Conservation (phyloP, 2,329 filamentous ascomycete genomes). For the Ceratocystis papillata region DNA sequence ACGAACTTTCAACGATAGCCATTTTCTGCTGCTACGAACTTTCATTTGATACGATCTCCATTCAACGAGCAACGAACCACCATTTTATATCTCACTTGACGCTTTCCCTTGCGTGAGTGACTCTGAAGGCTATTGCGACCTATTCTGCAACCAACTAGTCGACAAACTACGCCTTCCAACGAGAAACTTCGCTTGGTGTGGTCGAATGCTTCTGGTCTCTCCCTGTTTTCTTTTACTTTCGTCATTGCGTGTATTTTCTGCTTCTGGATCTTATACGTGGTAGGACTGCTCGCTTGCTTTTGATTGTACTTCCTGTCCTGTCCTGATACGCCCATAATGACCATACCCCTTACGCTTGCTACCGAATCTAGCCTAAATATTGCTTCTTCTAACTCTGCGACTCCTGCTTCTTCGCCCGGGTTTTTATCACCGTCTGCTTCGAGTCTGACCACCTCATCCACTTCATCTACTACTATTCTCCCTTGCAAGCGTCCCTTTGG, state of each 20-base stretch:
- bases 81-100: not conserved
- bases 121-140: too few relatives aligned
- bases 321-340: conserved; percentile 19
- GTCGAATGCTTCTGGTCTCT: not conserved
- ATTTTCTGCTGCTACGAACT: not conserved
- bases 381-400: conserved; percentile 13
- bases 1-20: conserved; percentile 5
- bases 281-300: not conserved
- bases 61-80: not conserved
- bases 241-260: not conserved
- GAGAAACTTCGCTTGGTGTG: not conserved
- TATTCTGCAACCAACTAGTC: not conserved
- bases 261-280: not conserved
- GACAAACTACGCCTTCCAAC: not conserved
- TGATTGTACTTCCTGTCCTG: not conserved
- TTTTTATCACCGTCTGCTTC: conserved; percentile 14
- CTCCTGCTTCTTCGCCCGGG: not conserved
- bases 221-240: not conserved
- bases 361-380: conserved; percentile 19
- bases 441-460: conserved; percentile 1
- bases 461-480: conserved; percentile 18
- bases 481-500: conserved; percentile 22
- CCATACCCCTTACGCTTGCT: conserved; percentile 21
- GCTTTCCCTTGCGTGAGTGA: not conserved
- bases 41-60: not conserved